Evolutionary conservation across 441 rosid genomes (phyloP), one percentile per base, ranked within the genome.

Genomic region (Syzygium malaccense): DNA sequence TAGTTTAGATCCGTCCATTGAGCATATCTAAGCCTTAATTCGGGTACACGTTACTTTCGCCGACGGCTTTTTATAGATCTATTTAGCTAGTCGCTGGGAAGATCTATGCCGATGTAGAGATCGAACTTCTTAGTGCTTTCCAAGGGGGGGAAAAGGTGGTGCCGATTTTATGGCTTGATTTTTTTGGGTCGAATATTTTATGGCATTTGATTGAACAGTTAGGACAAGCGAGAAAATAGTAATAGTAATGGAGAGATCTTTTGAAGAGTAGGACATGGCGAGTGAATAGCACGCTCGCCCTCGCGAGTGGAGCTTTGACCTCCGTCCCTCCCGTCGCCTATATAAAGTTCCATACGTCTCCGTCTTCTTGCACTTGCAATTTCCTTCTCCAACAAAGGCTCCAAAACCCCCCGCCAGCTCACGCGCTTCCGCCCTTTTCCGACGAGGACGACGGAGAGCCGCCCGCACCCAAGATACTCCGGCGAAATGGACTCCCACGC

Each of bases 261-360:
- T 71, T 45, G 48, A 10, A 13, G 28, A 6, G 6, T 0, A 3
- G 83, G 83, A 45, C 2, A 12, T 6, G 51, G 83, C 83, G 83
- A 75, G 83, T 75, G 83, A 41, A 6, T 5, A 3, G 12, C 83
- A 41, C 83, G 83, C 83, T 23, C 51, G 10, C 83, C 51, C 83
- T 41, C 83, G 83, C 83, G 83, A 41, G 83, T 75, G 83, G 51
- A 23, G 83, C 83, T 75, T 41, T 41, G 83, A 75, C 83, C 83
- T 75, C n/a, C 18, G 9, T 23, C 83, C 18, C 53, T 41, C n/a
- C 83, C 83, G 15, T 75, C 83, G 83, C 41, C 83, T 41, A 41
- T 75, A 75, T 41, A 75, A 75, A 41, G 51, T 75, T 37, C n/a
- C 8, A 13, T 0, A 6, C 41, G 6, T 75, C 51, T 8, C 17